Evolutionary conservation across 148 eudicot species (phyloP), one percentile per base, ranked within the genome.

Genomic region (Vaccinium darrowii): DNA sequence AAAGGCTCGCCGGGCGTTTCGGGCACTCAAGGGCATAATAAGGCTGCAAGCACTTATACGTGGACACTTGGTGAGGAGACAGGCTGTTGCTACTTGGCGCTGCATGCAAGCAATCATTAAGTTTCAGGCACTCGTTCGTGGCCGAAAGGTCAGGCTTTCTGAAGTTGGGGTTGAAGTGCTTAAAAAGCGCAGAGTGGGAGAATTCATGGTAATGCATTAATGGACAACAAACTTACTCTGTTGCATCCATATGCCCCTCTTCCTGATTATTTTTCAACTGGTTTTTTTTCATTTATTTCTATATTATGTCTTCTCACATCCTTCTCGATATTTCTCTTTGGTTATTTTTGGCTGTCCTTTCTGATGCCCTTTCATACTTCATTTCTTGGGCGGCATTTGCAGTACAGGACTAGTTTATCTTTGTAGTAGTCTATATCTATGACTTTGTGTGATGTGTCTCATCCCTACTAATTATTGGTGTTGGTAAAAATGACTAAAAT

Each of bases 41-140:
- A 91, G 91, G 91, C 86, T 93, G 67, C 95, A 93, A 91, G 95
- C 95, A 65, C 93, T 93, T 69, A 86, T 90, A 79, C 92, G 95
- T 47, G 95, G 95, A 60, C 93, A 91, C 85, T 87, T 91, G 88
- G 95, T 93, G 16, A 89, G 95, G 86, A 91, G 95, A 75, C 95
- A 93, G 82, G 95, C 95, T 39, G 90, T 88, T 85, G 87, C 91
- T 54, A 91, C 95, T 79, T 86, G 91, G 83, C 88, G 80, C 57
- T 93, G 91, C 85, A 90, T 93, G 95, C 89, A 84, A 15, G 91
- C 91, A 30, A 87, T 93, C 58, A 88, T 91, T 67, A 86, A 87
- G 82, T 86, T 93, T 62, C 95, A 93, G 84, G 91, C 92, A 50
- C 65, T 90, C 10, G 89, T 83, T 82, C 93, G 93, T 84, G 93